Conservation (phyloP, 306 rosid genomes). For the Luffa aegyptiaca region DNA sequence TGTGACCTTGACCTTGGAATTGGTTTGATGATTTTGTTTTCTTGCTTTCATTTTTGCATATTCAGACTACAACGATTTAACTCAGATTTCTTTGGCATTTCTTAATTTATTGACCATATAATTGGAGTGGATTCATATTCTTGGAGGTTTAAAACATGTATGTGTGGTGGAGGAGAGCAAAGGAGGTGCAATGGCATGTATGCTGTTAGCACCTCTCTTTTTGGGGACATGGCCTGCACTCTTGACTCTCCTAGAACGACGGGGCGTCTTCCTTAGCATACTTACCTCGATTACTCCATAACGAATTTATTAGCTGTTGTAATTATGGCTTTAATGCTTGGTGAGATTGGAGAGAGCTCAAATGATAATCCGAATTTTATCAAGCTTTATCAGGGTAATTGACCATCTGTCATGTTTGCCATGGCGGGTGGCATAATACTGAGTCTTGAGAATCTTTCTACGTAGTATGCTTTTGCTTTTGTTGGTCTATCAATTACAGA, state of each 20-base stretch:
- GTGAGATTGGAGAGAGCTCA: conserved; percentile 60
- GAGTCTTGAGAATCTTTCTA: conserved; percentile 67
- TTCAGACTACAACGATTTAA: not conserved
- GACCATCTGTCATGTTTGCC: conserved; percentile 75
- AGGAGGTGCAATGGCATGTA: conserved; percentile 78
- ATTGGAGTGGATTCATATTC: not conserved
- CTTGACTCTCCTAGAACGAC: conserved; percentile 57
- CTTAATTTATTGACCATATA: not conserved
- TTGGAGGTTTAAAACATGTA: conserved; percentile 48
- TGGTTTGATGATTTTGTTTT: not conserved
- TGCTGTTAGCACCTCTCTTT: conserved; percentile 56
- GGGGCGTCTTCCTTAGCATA: conserved; percentile 94
- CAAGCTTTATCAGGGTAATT: conserved; percentile 70
- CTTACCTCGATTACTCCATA: conserved; percentile 78
- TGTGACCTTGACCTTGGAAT: not conserved
- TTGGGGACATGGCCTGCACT: conserved; percentile 93
- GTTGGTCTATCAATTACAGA: conserved; percentile 84
- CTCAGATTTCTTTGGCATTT: not conserved
- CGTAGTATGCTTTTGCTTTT: conserved; percentile 84
- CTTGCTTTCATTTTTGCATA: not conserved
- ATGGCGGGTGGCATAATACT: conserved; percentile 87
- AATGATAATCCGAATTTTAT: conserved; percentile 41
- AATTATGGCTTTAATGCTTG: conserved; percentile 71
- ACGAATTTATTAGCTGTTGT: conserved; percentile 79
- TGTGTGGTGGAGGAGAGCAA: conserved; percentile 53